A percentile compares a stretch with the other conserved stretches of the same genome.
phyloP scores from a whole-genome alignment of 2,329 filamentous ascomycete species.

The Penicillium sp. region DNA sequence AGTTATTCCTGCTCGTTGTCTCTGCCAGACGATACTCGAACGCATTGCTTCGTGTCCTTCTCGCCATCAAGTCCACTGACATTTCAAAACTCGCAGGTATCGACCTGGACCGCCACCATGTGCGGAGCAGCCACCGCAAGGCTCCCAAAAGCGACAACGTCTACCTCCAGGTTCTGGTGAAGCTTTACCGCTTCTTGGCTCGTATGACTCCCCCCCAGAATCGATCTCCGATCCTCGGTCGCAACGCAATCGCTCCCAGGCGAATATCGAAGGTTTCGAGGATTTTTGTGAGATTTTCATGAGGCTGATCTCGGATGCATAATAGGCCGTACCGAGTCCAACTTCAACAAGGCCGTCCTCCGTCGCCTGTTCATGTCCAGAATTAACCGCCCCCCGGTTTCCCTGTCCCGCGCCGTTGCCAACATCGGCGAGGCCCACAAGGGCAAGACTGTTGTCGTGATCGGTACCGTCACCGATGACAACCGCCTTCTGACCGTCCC shows the following conservation, averaged over 20 bases:
- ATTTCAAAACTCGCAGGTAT: slow-evolving; percentile 45
- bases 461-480: slow-evolving; percentile 97
- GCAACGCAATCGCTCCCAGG: slow-evolving; percentile 10
- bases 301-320: slow-evolving; percentile 21
- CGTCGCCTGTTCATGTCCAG: slow-evolving; percentile 97
- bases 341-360: slow-evolving; percentile 99
- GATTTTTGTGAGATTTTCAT: slow-evolving; percentile 1
- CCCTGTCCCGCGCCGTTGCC: slow-evolving; percentile 82
- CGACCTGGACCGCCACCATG: slow-evolving; percentile 64
- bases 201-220: slow-evolving; percentile 57
- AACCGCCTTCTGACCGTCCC: slow-evolving; percentile 88
- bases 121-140: slow-evolving; percentile 76
- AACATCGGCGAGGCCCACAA: slow-evolving; percentile 61
- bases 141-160: slow-evolving; percentile 98
- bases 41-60: not conserved
- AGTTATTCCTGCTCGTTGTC: not conserved
- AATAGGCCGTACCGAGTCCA: slow-evolving; percentile 87
- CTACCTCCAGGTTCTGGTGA: slow-evolving; percentile 95
- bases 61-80: slow-evolving; percentile 15
- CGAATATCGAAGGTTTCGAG: not conserved
- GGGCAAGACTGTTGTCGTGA: slow-evolving; percentile 83
- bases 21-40: not conserved
- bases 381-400: slow-evolving; percentile 96
- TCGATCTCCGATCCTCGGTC: slow-evolving; percentile 10
- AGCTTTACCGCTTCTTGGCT: slow-evolving; percentile 96